Conservation (phyloP, 306 rosid genomes). For the Chamaecrista fasciculata region DNA sequence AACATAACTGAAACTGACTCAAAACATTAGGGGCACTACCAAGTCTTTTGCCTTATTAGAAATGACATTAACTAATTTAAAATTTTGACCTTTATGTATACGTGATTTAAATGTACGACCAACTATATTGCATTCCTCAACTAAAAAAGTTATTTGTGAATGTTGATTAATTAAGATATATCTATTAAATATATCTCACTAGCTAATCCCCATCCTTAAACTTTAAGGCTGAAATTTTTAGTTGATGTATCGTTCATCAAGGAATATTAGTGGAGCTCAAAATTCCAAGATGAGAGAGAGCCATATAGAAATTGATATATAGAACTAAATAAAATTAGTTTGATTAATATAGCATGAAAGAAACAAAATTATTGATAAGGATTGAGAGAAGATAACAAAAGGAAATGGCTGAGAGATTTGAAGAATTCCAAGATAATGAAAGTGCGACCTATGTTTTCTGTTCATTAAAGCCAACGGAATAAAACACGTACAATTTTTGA, state of each 20-base stretch:
- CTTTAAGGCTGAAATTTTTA: not conserved
- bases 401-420: not conserved
- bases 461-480: not conserved
- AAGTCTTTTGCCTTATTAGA: too few relatives aligned
- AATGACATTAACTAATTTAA: too few relatives aligned
- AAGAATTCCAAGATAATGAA: not conserved
- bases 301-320: not conserved
- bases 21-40: too few relatives aligned
- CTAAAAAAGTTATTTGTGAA: not conserved
- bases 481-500: not conserved
- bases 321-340: not conserved
- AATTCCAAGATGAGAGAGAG: not conserved
- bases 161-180: not conserved
- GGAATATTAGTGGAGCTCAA: not conserved
- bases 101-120: not conserved
- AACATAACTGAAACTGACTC: too few relatives aligned
- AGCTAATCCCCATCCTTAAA: not conserved
- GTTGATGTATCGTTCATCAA: not conserved
- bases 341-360: too few relatives aligned
- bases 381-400: not conserved
- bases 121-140: not conserved
- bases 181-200: too few relatives aligned
- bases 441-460: not conserved
- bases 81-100: not conserved
- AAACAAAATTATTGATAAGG: not conserved